phyloP scores from a whole-genome alignment of 768 basidiomycete genomes.

The Mrakia hoshinonis region DNA sequence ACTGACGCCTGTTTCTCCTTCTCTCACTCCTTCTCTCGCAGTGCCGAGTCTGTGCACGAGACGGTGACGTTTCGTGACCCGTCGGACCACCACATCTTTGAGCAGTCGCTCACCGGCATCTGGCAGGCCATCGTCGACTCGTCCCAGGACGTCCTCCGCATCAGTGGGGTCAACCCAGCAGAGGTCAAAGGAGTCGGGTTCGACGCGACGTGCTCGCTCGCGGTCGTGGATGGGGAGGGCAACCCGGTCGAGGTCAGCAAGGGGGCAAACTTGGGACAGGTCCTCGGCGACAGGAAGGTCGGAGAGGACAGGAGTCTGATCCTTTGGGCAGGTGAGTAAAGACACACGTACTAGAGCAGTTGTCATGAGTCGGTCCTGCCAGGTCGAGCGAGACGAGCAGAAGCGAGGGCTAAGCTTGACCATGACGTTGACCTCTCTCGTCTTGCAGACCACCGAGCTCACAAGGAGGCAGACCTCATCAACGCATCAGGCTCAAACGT shows the following conservation, averaged over 20 bases:
- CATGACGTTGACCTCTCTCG: neutral
- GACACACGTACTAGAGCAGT: neutral
- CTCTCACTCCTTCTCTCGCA: neutral
- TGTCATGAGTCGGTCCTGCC: neutral
- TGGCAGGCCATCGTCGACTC: slow-evolving; percentile 62
- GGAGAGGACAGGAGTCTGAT: slow-evolving; percentile 65
- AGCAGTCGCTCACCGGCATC: slow-evolving; percentile 86
- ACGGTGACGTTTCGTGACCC: slow-evolving; percentile 81
- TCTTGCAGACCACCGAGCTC: slow-evolving; percentile 74
- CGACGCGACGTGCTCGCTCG: slow-evolving; percentile 93
- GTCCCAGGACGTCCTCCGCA: slow-evolving; percentile 51
- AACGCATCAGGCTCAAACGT: slow-evolving; percentile 76
- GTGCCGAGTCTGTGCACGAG: slow-evolving; percentile 42
- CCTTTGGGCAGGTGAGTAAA: slow-evolving; percentile 60
- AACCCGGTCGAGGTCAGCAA: slow-evolving; percentile 65
- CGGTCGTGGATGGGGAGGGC: slow-evolving; percentile 68
- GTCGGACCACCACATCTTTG: slow-evolving; percentile 82
- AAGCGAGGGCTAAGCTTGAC: neutral
- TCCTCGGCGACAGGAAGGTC: slow-evolving; percentile 41
- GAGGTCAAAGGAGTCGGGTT: slow-evolving; percentile 81
- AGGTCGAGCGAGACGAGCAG: neutral
- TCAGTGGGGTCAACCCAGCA: slow-evolving; percentile 46
- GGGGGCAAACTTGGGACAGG: slow-evolving; percentile 52
- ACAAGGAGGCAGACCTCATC: slow-evolving; percentile 81
- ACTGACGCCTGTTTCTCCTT: neutral